Base-by-base conservation (phyloP, 2,329 filamentous ascomycete species). In the Colletotrichum sp. region DNA sequence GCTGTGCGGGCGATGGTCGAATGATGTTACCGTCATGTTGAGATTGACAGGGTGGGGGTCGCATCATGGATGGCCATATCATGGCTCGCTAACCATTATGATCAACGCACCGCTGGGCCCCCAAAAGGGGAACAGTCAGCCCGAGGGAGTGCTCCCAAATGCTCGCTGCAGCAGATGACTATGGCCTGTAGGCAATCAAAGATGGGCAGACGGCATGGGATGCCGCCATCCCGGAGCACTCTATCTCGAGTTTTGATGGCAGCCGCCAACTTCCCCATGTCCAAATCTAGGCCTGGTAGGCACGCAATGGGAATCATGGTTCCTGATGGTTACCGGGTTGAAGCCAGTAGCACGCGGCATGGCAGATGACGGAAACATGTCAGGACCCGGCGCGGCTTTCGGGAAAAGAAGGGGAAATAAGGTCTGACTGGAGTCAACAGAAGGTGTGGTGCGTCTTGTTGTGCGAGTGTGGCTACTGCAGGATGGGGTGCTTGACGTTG, bases 21-120 rank as follows among this genome's bases (percentile, higher is more conserved):
- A 76, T 74, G 74, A 76, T 74, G 32, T 67, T 52, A 60, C 48
- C 70, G 65, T 76, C 74, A 76, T 61, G 64, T 74, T 55, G 65
- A 76, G 65, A 74, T 76, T 76, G 74, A 60, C 58, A 68, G 34
- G 70, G 74, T 64, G 70, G 74, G 70, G 70, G 70, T 73, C 70
- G 48, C 74, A 76, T 76, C 74, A 74, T 74, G 10, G 62, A 65
- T 76, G 70, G 65, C 58, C 74, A 68, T 73, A 74, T 76, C 56
- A 36, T 76, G 70, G 74, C 74, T 76, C 70, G 34, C 70, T 36
- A 52, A 60, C 64, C 58, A 66, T 69, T 55, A 56, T 61, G 74
- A 74, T 76, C 70, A 52, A 74, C 74, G 43, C 15, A 65, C 64
- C 30, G 32, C 58, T 48, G 70, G 22, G 62, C 34, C 34, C 43